Base-by-base conservation (phyloP, 164 flowering plant species). In the Euptelea pleiosperma region DNA sequence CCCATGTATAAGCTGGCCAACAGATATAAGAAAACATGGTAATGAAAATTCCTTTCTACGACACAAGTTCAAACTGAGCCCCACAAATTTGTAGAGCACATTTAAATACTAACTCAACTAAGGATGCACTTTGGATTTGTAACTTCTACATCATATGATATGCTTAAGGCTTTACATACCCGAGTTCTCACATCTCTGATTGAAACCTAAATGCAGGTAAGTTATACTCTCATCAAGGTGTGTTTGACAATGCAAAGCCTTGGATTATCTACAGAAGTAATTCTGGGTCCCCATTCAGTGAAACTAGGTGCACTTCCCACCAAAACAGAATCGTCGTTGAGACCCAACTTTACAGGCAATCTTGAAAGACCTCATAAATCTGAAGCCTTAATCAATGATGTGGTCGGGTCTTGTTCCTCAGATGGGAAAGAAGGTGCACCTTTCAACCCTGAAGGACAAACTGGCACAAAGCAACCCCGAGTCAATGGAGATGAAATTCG, bases 171-270 rank as follows among this genome's bases (percentile, higher is more conserved):
- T n/a, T n/a, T n/a, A n/a, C n/a, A n/a, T n/a, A n/a, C n/a, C n/a
- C n/a, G n/a, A n/a, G n/a, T n/a, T n/a, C n/a, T n/a, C n/a, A n/a
- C n/a, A n/a, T 33, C 5, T 16, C 7, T 3, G 33, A 34, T 35
- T 11, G 11, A 6, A 30, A 19, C 26, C 35, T 2, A 5, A 5
- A 8, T 57, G 58, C 62, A 82, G 87, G 70, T 82, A 53, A 76
- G 63, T 52, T 82, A 82, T 55, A 12, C 39, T 8, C 83, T 76
- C 55, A 78, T 82, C 68, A 78, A 73, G 70, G 52, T 55, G 24
- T 73, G 58, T 61, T 58, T 80, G 70, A 16, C 62, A 44, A 65
- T 82, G 75, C 72, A 65, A 57, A 71, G 71, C 35, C 41, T 64
- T 52, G 68, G 75, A 26, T 21, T 70, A 4, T 63, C 74, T 26